Percentiles rank a stretch among this genome's conserved stretches.
Conservation (phyloP, 306 rosid genomes). For the Cucumis sativus region DNA sequence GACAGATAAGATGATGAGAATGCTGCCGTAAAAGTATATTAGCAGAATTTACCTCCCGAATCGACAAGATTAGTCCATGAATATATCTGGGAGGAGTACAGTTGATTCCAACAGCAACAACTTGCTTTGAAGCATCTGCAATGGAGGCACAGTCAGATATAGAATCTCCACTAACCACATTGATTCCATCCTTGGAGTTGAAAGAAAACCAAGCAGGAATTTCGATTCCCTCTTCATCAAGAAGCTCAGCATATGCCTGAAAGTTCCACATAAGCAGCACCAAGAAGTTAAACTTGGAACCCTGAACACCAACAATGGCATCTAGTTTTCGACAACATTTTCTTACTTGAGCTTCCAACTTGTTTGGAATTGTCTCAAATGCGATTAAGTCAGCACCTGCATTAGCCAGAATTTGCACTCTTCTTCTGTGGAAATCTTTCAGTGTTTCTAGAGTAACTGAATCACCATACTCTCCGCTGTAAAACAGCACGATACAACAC, state of each 20-base stretch:
- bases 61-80: conserved; percentile 49
- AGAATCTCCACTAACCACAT: conserved; percentile 66
- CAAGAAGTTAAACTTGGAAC: neutral
- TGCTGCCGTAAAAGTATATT: neutral
- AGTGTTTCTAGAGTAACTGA: conserved; percentile 40
- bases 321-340: neutral
- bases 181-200: conserved; percentile 58
- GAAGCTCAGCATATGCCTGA: conserved; percentile 75
- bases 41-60: conserved; percentile 28
- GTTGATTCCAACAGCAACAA: conserved; percentile 73
- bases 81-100: conserved; percentile 82
- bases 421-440: conserved; percentile 69
- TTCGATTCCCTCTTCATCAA: conserved; percentile 59
- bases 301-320: neutral
- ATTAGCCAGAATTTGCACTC: conserved; percentile 60
- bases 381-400: conserved; percentile 82
- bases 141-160: conserved; percentile 58
- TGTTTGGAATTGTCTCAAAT: conserved; percentile 80
- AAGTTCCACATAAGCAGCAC: conserved; percentile 1
- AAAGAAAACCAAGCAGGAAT: conserved; percentile 90
- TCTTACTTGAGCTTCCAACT: conserved; percentile 64
- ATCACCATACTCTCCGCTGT: conserved; percentile 72
- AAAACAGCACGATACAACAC: neutral
- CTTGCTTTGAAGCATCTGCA: conserved; percentile 55
- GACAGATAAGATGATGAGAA: neutral